These are phyloP conservation scores for Ramaria sp. DNA, from an alignment of 768 basidiomycete species.

Conservation along the genomic window DNA sequence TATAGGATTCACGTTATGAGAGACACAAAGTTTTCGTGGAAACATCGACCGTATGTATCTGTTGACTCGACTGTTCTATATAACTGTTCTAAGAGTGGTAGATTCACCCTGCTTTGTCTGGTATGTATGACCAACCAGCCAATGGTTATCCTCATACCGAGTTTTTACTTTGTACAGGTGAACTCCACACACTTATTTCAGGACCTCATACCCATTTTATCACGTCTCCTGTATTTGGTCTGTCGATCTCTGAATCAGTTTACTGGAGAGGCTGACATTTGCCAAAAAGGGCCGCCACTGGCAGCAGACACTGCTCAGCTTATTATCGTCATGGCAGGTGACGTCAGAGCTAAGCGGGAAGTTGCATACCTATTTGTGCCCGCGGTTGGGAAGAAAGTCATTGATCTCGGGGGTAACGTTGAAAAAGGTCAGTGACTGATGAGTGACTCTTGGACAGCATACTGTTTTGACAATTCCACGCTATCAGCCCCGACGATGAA, in stretches of 20 bases:
- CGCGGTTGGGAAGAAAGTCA: constrained; percentile 61
- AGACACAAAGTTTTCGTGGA: constrained; percentile 73
- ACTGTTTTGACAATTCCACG: not conserved
- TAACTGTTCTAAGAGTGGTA: constrained; percentile 14
- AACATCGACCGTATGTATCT: constrained; percentile 61
- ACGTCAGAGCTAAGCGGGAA: constrained; percentile 73
- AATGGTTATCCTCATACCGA: not conserved
- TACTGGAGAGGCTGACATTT: not conserved
- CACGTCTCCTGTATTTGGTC: constrained; percentile 68
- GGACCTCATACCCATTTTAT: constrained; percentile 53
- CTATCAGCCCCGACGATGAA: constrained; percentile 58
- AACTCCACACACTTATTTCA: constrained; percentile 61
- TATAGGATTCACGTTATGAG: constrained; percentile 27
- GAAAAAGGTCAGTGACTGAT: constrained; percentile 49
- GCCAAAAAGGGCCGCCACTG: constrained; percentile 33
- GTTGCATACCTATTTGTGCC: constrained; percentile 72
- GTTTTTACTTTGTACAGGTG: constrained; percentile 28
- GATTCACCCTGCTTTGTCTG: constrained; percentile 47
- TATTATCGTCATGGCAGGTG: constrained; percentile 69
- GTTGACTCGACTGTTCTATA: not conserved
- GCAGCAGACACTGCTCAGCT: constrained; percentile 58
- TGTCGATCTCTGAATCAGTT: not conserved
- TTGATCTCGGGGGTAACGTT: constrained; percentile 78
- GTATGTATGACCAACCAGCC: constrained; percentile 16
- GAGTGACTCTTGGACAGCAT: not conserved